Evolutionary conservation across 495 filamentous ascomycete species (phyloP).

Genomic region (Annulohypoxylon moriforme): DNA sequence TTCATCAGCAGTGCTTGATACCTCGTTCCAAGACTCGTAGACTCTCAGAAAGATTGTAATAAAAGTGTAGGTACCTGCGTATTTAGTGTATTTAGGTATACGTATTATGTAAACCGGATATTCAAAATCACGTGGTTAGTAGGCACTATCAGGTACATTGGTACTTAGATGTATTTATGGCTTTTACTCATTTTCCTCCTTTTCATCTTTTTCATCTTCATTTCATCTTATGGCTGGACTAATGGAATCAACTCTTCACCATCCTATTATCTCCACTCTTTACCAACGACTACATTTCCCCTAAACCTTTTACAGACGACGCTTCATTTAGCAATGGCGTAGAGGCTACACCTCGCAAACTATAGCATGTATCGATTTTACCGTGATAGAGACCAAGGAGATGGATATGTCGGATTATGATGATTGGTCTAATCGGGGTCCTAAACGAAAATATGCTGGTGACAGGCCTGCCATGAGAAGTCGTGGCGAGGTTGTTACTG

Average conservation of each 20-base stretch:
- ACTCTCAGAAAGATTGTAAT: background rate
- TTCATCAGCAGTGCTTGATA: background rate
- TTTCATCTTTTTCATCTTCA: background rate
- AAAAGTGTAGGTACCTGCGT: background rate
- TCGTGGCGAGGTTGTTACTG: too few relatives aligned
- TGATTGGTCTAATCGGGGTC: conserved; percentile 6
- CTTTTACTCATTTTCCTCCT: too few relatives aligned
- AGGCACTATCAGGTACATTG: background rate
- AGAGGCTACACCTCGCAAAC: background rate
- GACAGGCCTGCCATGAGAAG: too few relatives aligned
- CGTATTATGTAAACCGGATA: too few relatives aligned
- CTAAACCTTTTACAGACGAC: background rate
- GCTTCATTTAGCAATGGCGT: background rate
- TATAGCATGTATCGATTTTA: conserved; percentile 7
- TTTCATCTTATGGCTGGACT: too few relatives aligned
- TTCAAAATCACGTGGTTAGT: conserved; percentile 10
- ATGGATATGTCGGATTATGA: conserved; percentile 1
- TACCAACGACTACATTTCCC: background rate
- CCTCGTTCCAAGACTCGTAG: background rate
- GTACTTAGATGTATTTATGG: too few relatives aligned
- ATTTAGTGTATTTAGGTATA: too few relatives aligned
- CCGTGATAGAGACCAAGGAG: conserved; percentile 20
- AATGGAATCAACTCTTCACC: too few relatives aligned
- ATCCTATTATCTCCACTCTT: background rate
- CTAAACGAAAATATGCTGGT: conserved; percentile 38